phyloP scores from a whole-genome alignment of 306 rosid species.

The Acacia confusa region DNA sequence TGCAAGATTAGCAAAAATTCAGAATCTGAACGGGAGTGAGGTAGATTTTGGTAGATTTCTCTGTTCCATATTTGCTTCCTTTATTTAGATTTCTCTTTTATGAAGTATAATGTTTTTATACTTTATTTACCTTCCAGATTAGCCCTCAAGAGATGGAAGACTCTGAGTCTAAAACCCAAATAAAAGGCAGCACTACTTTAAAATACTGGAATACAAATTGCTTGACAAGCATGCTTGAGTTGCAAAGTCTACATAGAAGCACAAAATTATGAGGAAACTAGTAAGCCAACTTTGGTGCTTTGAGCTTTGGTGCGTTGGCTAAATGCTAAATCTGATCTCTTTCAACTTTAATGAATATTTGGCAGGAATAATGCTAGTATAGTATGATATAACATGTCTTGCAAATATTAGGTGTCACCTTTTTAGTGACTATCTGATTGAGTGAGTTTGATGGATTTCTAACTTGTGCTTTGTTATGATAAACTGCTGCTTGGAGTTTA shows the following conservation, averaged over 20 bases:
- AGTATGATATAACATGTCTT: no score
- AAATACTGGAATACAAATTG: slow-evolving; percentile 11
- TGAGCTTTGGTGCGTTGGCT: no score
- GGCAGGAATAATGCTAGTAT: no score
- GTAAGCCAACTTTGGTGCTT: no score
- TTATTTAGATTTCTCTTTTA: neutral
- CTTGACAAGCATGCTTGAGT: neutral
- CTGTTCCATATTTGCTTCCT: slow-evolving; percentile 17
- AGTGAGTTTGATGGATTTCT: no score
- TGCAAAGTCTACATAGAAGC: neutral
- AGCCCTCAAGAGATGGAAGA: slow-evolving; percentile 87
- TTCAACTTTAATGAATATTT: no score
- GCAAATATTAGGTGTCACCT: no score
- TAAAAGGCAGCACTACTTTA: neutral
- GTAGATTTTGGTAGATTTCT: slow-evolving; percentile 42
- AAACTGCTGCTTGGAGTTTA: no score
- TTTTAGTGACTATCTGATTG: no score
- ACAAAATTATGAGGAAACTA: slow-evolving; percentile 14
- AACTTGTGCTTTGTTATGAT: no score
- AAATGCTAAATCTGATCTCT: no score
- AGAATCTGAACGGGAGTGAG: slow-evolving; percentile 88
- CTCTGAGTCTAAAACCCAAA: slow-evolving; percentile 54
- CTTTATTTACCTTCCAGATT: slow-evolving; percentile 52
- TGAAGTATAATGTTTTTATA: slow-evolving; percentile 14
- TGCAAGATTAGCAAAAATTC: slow-evolving; percentile 74